A percentile compares a stretch with the other conserved stretches of the same genome.
These are phyloP conservation scores for Papilionanthe hybrid DNA, from an alignment of 116 monocot genomes.

Conservation along the genomic window DNA sequence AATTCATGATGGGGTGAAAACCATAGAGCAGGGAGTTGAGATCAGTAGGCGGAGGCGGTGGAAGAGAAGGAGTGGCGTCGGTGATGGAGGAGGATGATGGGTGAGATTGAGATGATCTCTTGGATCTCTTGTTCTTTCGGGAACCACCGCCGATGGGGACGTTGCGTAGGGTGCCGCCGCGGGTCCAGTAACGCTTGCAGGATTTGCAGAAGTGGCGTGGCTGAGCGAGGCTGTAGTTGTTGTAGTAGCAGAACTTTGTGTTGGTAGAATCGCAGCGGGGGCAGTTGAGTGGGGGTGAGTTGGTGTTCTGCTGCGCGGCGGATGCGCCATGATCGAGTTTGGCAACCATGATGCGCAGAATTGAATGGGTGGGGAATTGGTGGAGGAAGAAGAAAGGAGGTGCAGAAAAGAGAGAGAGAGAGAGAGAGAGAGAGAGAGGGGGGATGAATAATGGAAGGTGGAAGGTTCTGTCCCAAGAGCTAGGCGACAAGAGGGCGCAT, in stretches of 20 bases:
- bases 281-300: slow-evolving; percentile 22
- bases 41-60: neutral
- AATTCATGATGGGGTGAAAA: neutral
- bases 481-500: slow-evolving; percentile 45
- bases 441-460: neutral
- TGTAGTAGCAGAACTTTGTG: slow-evolving; percentile 96
- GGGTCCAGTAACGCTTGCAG: slow-evolving; percentile 86
- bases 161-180: slow-evolving; percentile 82
- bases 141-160: slow-evolving; percentile 87
- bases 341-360: neutral
- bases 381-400: neutral
- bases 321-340: neutral
- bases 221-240: slow-evolving; percentile 83
- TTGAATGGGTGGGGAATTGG: neutral
- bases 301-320: neutral
- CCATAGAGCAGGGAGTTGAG: too few species aligned
- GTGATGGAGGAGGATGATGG: neutral
- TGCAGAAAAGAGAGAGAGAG: slow-evolving; percentile 8
- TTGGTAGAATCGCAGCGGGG: slow-evolving; percentile 67
- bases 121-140: slow-evolving; percentile 70
- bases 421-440: neutral
- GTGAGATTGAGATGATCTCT: slow-evolving; percentile 12
- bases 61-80: neutral
- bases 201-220: slow-evolving; percentile 92
- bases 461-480: slow-evolving; percentile 54